These are phyloP conservation scores for Saccharomyces uvarum DNA, from an alignment of 1,139 yeast species.

Conservation along the genomic window DNA sequence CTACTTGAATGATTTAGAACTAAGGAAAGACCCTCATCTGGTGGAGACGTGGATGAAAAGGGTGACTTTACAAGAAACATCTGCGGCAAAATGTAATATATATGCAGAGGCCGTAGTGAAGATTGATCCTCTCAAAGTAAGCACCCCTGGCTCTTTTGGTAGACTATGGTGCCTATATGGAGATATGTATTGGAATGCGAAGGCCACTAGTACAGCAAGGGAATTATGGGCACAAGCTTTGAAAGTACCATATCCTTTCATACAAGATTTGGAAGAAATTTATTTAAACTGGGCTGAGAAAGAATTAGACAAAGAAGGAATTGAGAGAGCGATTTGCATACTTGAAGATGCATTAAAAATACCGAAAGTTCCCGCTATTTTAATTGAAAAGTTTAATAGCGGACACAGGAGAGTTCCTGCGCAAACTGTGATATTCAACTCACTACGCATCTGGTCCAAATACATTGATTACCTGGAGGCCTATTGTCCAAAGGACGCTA, in stretches of 20 bases:
- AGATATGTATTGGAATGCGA: slow-evolving; percentile 47
- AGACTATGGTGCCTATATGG: slow-evolving; percentile 70
- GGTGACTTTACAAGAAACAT: slow-evolving; percentile 35
- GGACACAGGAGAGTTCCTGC: slow-evolving; percentile 39
- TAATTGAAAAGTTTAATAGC: slow-evolving; percentile 21
- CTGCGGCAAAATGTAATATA: slow-evolving; percentile 43
- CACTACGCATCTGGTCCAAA: slow-evolving; percentile 61
- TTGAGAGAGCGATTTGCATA: slow-evolving; percentile 47
- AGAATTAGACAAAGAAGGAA: slow-evolving; percentile 50
- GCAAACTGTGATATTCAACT: slow-evolving; percentile 53
- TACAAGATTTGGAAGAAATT: slow-evolving; percentile 58
- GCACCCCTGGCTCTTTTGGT: slow-evolving; percentile 37
- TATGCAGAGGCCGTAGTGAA: slow-evolving; percentile 61
- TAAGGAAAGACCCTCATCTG: slow-evolving; percentile 56
- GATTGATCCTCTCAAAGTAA: slow-evolving; percentile 55
- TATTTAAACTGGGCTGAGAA: slow-evolving; percentile 60
- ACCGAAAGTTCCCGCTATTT: slow-evolving; percentile 31
- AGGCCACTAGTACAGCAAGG: slow-evolving; percentile 55
- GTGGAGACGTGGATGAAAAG: slow-evolving; percentile 65
- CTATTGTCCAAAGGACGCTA: slow-evolving; percentile 26
- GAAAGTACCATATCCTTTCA: slow-evolving; percentile 58
- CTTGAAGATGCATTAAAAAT: slow-evolving; percentile 45
- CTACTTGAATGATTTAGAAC: slow-evolving; percentile 54
- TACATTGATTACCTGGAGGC: slow-evolving; percentile 71
- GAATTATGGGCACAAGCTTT: slow-evolving; percentile 57